Base-by-base conservation (phyloP, 2,329 filamentous ascomycete species). In the Talaromyces sp. region DNA sequence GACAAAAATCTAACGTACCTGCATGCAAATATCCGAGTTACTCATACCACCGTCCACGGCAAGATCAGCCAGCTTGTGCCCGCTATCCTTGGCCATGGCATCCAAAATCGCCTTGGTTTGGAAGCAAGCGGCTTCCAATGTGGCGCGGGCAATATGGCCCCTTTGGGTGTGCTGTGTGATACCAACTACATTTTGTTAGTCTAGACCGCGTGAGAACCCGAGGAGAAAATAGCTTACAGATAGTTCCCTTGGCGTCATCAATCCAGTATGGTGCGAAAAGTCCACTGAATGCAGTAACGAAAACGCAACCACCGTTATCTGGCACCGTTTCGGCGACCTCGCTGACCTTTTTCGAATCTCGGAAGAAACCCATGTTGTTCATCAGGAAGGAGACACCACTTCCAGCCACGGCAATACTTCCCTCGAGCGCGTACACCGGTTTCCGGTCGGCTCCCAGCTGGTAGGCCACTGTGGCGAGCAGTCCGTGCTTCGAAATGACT, bases 191-290 rank as follows among this genome's bases (percentile, higher is more conserved):
- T 55, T 17, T 53, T 43, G 55, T 32, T 51, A 29, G 4, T 17
- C 19, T 8, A 60, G 65, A 58, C 27, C 26, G 26, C 8, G 24
- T 10, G n/a, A 59, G 26, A 43, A 21, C 27, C 10, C 4, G 43
- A 46, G 11, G 2, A 13, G 57, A 38, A 24, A 52, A 13, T n/a
- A 27, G 79, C 83, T 77, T 78, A 87, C 84, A 93, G 59, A 95
- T 86, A 5, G 92, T 96, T 62, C 92, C 92, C 72, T 92, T 89
- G n/a, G 91, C 91, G 74, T 96, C 90, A 71, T 96, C 91, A 64
- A 96, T 93, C 92, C 92, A 96, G 75, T 96, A 96, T 0, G 92
- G 92, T 0, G 92, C 92, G 72, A 96, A 96, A 2, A 96, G 83
- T 52, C 92, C 92, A 72, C 89, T 92, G 73, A 96, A 96, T 1